Evolutionary conservation across 306 rosid genomes (phyloP).

Genomic region (Quercus dentata): DNA sequence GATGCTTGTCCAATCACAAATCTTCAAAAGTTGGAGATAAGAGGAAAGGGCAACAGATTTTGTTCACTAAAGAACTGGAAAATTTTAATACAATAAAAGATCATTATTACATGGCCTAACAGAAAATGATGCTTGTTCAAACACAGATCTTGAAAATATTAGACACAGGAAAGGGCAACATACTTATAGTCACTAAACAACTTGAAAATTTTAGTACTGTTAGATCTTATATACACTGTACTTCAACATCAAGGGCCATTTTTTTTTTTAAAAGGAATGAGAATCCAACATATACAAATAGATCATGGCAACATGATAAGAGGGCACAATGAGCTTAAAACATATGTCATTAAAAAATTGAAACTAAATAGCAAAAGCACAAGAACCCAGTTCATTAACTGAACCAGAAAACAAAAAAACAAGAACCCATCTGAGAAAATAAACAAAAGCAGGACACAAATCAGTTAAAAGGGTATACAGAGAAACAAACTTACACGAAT

Average conservation of each 20-base stretch:
- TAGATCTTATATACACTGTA: background rate
- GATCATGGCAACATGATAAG: background rate
- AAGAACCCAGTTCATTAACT: background rate
- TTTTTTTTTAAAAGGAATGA: background rate
- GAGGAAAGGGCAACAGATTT: background rate
- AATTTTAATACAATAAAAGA: background rate
- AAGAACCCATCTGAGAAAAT: background rate
- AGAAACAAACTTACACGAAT: slow-evolving; percentile 37
- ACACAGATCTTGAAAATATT: background rate
- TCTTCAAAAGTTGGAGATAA: background rate
- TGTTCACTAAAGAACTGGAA: background rate
- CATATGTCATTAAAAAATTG: background rate
- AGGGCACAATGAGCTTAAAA: background rate
- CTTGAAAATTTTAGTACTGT: background rate
- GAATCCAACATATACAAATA: too few species aligned
- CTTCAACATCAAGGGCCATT: too few species aligned
- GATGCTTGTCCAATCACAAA: background rate
- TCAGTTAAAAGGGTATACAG: background rate
- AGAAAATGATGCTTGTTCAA: background rate
- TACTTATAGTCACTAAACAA: background rate
- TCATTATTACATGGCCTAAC: background rate
- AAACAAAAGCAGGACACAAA: background rate
- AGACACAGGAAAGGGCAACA: background rate
- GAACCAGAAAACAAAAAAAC: background rate
- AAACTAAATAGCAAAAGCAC: background rate